Base-by-base conservation (phyloP, 1,139 yeast species). In the Magnusiomyces clavatus region DNA sequence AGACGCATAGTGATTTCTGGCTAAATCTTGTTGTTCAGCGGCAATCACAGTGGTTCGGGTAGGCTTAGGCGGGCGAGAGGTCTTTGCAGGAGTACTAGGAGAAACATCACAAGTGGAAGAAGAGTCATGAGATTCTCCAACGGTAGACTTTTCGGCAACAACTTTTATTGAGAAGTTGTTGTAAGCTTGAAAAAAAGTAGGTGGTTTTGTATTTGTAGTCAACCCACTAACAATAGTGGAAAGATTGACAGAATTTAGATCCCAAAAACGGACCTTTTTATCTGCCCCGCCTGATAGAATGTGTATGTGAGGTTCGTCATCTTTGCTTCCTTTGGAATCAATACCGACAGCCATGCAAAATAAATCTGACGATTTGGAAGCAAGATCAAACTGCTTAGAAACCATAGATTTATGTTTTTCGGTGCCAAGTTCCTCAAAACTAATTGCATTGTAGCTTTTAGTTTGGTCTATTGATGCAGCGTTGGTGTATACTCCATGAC, bases 401-500 rank as follows among this genome's bases (percentile, higher is more conserved):
- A 41, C 14, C 31, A 46, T 6, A 12, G 5, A 10, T 16, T 46
- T 41, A 31, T 10, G 12, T 14, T 29, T 35, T n/a, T 35, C 56
- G 35, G 34, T 49, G 37, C 24, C 53, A 46, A 58, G 50, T n/a
- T 54, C 56, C 13, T 62, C 62, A 16, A 58, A 66, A 16, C 57
- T 61, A 19, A 56, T 54, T 10, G 54, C 51, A 37, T 54, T 56
- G 24, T 54, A 42, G 43, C 46, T 43, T 45, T 43, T 38, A 41
- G 54, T 43, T 42, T 51, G 47, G 36, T 54, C 55, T 16, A 43
- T 34, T 40, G 52, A 42, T 6, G 43, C 42, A 38, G 47, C 51
- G 14, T 61, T 60, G 34, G 58, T 66, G 60, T 60, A 71, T 29
- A 84, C 76, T 59, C 79, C 81, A 43, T 78, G 72, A 59, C 95